These are phyloP conservation scores for Tetrahymena elliotti DNA, from an alignment of 73 alveolate species.

Conservation along the genomic window DNA sequence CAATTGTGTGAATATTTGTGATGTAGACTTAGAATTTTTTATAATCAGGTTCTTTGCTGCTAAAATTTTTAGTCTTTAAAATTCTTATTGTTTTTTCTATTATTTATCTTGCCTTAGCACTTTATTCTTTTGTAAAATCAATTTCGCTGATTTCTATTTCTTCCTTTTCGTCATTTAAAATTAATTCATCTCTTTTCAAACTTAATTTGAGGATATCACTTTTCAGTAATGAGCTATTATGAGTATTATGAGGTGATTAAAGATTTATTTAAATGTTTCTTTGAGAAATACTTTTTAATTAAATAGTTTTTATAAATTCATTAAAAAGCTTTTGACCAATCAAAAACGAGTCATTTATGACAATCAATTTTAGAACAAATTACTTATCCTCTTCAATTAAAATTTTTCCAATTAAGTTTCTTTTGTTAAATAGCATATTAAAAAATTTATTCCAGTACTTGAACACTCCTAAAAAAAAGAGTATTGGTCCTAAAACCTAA, in stretches of 20 bases:
- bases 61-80: background rate
- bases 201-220: background rate
- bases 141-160: background rate
- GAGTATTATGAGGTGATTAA: background rate
- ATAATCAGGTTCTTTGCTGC: background rate
- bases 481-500: background rate
- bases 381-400: background rate
- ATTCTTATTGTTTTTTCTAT: background rate
- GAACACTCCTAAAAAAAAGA: background rate
- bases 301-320: background rate
- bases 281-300: background rate
- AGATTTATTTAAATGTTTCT: background rate
- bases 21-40: background rate
- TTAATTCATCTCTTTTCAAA: background rate
- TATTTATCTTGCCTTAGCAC: background rate
- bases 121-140: background rate
- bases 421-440: background rate
- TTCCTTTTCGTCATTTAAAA: background rate
- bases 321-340: background rate
- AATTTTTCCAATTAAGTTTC: background rate
- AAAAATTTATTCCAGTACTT: background rate
- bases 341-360: background rate
- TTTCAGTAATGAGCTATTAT: background rate
- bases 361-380: background rate
- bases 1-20: background rate